phyloP scores from a whole-genome alignment of 306 rosid species.

The Rosa multiflora region DNA sequence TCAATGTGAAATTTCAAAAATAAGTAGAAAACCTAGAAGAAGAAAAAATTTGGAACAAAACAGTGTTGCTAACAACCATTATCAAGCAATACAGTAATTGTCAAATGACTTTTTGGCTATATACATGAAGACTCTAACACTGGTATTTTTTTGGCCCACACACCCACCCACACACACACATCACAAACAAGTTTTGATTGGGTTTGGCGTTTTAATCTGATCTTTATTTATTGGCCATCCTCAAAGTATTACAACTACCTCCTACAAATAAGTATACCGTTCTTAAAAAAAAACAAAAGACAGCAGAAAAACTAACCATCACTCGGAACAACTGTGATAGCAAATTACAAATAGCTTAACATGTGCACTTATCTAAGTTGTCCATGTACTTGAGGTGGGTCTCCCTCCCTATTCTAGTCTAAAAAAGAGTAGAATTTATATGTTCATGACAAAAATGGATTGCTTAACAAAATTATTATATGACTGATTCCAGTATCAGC shows the following conservation, averaged over 20 bases:
- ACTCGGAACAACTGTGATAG: background rate
- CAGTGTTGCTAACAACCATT: background rate
- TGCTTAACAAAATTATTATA: background rate
- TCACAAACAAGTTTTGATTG: background rate
- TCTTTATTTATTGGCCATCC: background rate
- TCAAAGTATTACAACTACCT: background rate
- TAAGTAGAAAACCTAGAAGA: background rate
- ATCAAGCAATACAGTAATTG: background rate
- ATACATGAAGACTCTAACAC: background rate
- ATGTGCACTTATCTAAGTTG: background rate
- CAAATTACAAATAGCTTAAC: background rate
- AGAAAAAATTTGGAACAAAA: background rate
- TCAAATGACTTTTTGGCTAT: background rate
- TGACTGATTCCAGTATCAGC: background rate
- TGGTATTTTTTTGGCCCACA: background rate
- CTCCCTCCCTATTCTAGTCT: too few relatives aligned
- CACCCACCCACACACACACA: background rate
- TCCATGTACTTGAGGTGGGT: slow-evolving; percentile 2
- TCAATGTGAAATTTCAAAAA: background rate
- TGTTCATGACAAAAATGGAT: background rate
- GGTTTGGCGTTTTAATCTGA: background rate
- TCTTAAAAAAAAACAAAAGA: background rate
- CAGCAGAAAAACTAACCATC: background rate
- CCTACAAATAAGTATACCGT: background rate
- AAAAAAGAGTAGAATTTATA: background rate